These are phyloP conservation scores for Eutrema japonicum DNA, from an alignment of 345 rosid genomes.

Conservation along the genomic window DNA sequence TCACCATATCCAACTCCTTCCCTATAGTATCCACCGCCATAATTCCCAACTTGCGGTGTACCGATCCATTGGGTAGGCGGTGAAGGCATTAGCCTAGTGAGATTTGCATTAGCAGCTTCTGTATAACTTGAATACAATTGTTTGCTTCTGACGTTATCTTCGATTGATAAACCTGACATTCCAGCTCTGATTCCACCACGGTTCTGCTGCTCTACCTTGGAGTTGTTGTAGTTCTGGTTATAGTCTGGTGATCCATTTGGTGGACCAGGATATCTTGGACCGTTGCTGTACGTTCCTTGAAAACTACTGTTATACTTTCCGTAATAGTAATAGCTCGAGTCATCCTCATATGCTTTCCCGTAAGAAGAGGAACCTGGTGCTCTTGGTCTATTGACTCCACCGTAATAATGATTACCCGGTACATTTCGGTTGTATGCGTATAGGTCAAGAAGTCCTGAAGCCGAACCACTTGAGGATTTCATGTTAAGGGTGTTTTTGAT, in stretches of 20 bases:
- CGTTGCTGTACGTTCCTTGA: slow-evolving; percentile 48
- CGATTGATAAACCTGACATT: slow-evolving; percentile 57
- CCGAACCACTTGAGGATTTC: slow-evolving; percentile 60
- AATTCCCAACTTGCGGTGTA: slow-evolving; percentile 41
- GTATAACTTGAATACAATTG: slow-evolving; percentile 41
- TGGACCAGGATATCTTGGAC: slow-evolving; percentile 49
- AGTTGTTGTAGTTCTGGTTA: slow-evolving; percentile 52
- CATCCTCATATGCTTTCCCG: slow-evolving; percentile 56
- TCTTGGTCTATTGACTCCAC: slow-evolving; percentile 51
- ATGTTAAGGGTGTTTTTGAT: slow-evolving; percentile 87
- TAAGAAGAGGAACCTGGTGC: slow-evolving; percentile 63
- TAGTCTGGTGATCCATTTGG: slow-evolving; percentile 56
- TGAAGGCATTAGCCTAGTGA: slow-evolving; percentile 47
- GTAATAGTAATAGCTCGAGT: slow-evolving; percentile 46
- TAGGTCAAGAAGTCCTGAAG: slow-evolving; percentile 56
- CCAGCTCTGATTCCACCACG: slow-evolving; percentile 57
- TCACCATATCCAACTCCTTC: slow-evolving; percentile 50
- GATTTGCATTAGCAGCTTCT: slow-evolving; percentile 46
- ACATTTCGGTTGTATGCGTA: slow-evolving; percentile 47
- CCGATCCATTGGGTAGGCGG: slow-evolving; percentile 73
- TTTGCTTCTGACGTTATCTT: slow-evolving; percentile 53
- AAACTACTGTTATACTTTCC: slow-evolving; percentile 50
- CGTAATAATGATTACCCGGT: slow-evolving; percentile 48
- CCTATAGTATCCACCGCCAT: slow-evolving; percentile 42
- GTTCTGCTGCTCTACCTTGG: slow-evolving; percentile 56